Percentiles rank a stretch among this genome's conserved stretches.
Evolutionary conservation across 768 basidiomycete genomes (phyloP).

Genomic region (Lactarius psammicola): DNA sequence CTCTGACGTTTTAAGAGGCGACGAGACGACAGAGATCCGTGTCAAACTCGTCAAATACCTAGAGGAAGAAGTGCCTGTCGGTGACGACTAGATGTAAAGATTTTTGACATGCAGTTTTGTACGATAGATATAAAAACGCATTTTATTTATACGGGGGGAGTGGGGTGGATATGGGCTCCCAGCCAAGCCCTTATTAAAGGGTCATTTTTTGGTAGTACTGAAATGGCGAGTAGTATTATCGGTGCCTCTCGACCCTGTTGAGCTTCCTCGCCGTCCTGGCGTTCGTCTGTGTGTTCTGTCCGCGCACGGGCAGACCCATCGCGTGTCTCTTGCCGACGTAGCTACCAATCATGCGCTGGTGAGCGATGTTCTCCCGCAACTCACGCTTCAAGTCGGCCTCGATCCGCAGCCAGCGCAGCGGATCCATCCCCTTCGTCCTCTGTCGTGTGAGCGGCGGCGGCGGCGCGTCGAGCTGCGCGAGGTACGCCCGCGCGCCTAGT

Average conservation of each 20-base stretch:
- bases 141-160: not conserved
- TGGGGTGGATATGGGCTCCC: not conserved
- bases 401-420: constrained; percentile 72
- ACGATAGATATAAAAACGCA: constrained; percentile 13
- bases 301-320: constrained; percentile 90
- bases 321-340: constrained; percentile 93
- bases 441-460: constrained; percentile 13
- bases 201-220: not conserved
- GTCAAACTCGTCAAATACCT: constrained; percentile 88
- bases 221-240: constrained; percentile 27
- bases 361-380: constrained; percentile 87
- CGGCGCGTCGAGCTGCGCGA: constrained; percentile 4
- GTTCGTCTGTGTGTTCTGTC: constrained; percentile 90
- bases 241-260: constrained; percentile 74
- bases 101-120: constrained; percentile 1
- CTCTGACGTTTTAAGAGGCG: constrained; percentile 88
- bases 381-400: constrained; percentile 83
- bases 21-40: constrained; percentile 90
- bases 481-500: constrained; percentile 27
- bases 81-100: constrained; percentile 65
- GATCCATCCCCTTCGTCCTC: constrained; percentile 45
- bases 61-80: constrained; percentile 94
- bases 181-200: not conserved
- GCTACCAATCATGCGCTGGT: constrained; percentile 91
- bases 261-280: constrained; percentile 88